Evolutionary conservation across 106 monocot genomes (phyloP).

Genomic region (Alisma plantagoaquatica): DNA sequence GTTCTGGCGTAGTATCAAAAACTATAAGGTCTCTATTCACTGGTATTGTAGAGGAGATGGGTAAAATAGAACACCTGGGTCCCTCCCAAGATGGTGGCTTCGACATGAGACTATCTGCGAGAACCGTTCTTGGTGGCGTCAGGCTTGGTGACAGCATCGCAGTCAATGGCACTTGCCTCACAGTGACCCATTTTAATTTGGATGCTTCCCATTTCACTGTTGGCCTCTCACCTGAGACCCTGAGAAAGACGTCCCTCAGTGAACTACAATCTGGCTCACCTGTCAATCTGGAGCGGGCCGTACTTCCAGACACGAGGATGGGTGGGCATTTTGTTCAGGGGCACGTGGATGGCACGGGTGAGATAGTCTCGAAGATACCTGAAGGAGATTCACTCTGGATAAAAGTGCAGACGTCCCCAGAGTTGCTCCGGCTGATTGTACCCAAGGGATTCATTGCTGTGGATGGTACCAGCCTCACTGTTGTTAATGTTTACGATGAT

Average conservation of each 20-base stretch:
- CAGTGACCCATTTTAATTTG: slow-evolving; percentile 39
- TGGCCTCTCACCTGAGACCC: slow-evolving; percentile 69
- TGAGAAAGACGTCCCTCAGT: slow-evolving; percentile 42
- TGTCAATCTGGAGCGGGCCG: slow-evolving; percentile 64
- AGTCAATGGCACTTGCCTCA: no score
- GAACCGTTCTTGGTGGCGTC: slow-evolving; percentile 33
- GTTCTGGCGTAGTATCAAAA: no score
- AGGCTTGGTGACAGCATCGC: slow-evolving; percentile 68
- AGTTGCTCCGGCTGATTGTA: slow-evolving; percentile 46
- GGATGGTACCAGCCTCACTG: no score
- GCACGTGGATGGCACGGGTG: no score
- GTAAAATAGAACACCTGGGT: slow-evolving; percentile 39
- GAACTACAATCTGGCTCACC: slow-evolving; percentile 27
- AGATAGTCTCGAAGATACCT: slow-evolving; percentile 34
- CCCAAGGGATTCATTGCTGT: slow-evolving; percentile 70
- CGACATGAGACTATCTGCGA: slow-evolving; percentile 35
- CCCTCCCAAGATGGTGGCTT: slow-evolving; percentile 19
- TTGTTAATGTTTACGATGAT: slow-evolving; percentile 53
- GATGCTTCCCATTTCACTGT: slow-evolving; percentile 35
- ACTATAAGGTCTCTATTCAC: slow-evolving; percentile 49
- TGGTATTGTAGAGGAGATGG: slow-evolving; percentile 77
- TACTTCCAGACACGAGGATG: slow-evolving; percentile 52
- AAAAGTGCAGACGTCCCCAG: slow-evolving; percentile 31
- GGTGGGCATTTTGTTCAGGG: slow-evolving; percentile 85
- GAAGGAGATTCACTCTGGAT: slow-evolving; percentile 79